A percentile compares a stretch with the other conserved stretches of the same genome.
Evolutionary conservation across 1,284 basidiomycete species (phyloP).

Genomic region (Cryptococcus neoformans): DNA sequence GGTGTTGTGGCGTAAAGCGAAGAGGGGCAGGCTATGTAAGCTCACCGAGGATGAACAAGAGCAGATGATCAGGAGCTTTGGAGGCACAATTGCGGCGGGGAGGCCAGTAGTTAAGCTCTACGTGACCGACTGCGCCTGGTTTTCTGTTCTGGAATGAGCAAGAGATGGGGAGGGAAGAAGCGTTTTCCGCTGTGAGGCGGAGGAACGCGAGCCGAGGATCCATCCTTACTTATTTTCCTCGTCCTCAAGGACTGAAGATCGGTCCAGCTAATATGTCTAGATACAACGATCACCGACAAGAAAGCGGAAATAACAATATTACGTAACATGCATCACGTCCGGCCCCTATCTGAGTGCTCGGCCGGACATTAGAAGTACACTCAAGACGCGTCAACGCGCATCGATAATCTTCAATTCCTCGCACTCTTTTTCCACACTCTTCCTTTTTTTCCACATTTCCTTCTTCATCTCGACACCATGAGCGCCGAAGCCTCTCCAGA

Average conservation of each 20-base stretch:
- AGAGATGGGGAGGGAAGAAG: no score
- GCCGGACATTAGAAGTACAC: neutral
- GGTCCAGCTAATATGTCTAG: neutral
- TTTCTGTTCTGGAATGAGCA: slow-evolving; percentile 12
- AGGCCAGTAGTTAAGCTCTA: slow-evolving; percentile 40
- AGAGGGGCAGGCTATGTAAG: neutral
- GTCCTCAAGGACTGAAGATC: neutral
- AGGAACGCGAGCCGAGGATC: slow-evolving; percentile 17
- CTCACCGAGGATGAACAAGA: slow-evolving; percentile 40
- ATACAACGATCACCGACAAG: neutral
- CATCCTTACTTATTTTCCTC: neutral
- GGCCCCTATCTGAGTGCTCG: neutral
- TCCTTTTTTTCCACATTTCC: neutral
- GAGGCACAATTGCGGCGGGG: slow-evolving; percentile 7
- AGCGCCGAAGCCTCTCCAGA: neutral
- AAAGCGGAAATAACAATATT: neutral
- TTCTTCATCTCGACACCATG: neutral
- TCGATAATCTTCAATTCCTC: neutral
- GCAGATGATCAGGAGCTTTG: slow-evolving; percentile 23
- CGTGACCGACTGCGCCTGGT: slow-evolving; percentile 6
- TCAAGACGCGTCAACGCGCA: neutral
- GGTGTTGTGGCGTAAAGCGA: neutral
- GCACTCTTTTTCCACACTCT: no score
- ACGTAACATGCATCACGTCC: neutral
- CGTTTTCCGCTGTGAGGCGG: neutral